Evolutionary conservation across 129 eudicot species (phyloP).

Genomic region (Smallanthus sonchifolius): DNA sequence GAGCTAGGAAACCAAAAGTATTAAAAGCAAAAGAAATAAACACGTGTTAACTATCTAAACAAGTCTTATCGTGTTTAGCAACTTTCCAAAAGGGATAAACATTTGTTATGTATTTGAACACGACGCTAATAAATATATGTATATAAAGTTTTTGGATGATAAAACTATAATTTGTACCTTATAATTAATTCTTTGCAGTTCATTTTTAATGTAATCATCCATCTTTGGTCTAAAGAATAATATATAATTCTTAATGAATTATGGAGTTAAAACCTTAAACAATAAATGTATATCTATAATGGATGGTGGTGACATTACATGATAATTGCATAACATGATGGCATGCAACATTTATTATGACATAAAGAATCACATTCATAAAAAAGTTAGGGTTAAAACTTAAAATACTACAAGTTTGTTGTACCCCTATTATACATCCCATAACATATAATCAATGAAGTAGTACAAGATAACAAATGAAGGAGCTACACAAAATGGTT

Average conservation of each 20-base stretch:
- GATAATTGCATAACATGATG: conserved; percentile 23
- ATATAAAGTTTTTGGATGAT: background rate
- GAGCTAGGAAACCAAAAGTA: too few species aligned
- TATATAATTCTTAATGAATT: background rate
- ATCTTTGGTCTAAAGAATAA: background rate
- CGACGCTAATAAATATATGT: too few species aligned
- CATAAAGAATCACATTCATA: conserved; percentile 19
- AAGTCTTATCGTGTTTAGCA: too few species aligned
- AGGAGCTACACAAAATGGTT: conserved; percentile 24
- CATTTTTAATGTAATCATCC: background rate
- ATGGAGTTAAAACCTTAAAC: conserved; percentile 12
- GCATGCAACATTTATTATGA: conserved; percentile 28
- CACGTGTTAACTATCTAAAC: too few species aligned
- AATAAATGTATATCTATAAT: background rate
- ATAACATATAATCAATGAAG: conserved; percentile 35
- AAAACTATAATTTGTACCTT: too few species aligned
- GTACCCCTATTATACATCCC: conserved; percentile 33
- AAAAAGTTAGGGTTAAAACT: conserved; percentile 15
- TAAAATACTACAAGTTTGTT: conserved; percentile 21
- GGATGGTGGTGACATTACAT: conserved; percentile 14
- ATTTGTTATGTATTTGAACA: too few species aligned
- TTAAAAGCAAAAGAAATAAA: too few species aligned
- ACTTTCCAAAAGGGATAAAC: too few species aligned
- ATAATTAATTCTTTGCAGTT: background rate
- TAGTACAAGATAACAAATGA: conserved; percentile 31